Evolutionary conservation across 1,139 yeast species (phyloP).

Genomic region (Kodamaea sp.): DNA sequence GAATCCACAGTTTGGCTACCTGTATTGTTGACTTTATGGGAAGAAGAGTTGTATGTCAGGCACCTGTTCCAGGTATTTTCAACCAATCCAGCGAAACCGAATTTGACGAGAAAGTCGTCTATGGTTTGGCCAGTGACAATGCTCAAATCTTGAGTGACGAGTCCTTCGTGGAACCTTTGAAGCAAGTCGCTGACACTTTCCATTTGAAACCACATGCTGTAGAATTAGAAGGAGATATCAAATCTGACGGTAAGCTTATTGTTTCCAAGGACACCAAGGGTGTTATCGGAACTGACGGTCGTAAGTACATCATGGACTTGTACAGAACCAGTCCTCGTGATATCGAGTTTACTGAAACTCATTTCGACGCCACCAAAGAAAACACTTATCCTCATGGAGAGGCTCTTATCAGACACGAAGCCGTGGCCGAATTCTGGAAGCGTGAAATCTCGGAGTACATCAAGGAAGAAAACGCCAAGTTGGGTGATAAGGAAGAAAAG

Average conservation of each 20-base stretch:
- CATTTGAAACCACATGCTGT: constrained; percentile 75
- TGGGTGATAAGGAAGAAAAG: constrained; percentile 45
- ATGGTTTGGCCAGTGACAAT: constrained; percentile 73
- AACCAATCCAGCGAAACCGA: constrained; percentile 37
- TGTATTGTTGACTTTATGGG: constrained; percentile 89
- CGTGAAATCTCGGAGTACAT: constrained; percentile 58
- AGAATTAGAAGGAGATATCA: constrained; percentile 32
- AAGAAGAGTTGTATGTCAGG: constrained; percentile 83
- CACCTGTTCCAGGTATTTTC: constrained; percentile 97
- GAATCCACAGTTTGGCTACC: constrained; percentile 72
- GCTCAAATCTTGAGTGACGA: constrained; percentile 48
- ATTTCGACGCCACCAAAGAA: constrained; percentile 42
- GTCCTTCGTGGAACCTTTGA: constrained; percentile 56
- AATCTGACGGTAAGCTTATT: constrained; percentile 48
- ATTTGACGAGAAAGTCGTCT: constrained; percentile 54
- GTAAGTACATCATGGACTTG: constrained; percentile 81
- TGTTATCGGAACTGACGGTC: constrained; percentile 79
- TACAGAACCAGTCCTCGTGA: constrained; percentile 86
- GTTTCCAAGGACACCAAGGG: constrained; percentile 86
- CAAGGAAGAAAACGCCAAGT: constrained; percentile 45
- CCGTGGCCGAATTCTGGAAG: constrained; percentile 89
- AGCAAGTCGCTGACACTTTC: constrained; percentile 68
- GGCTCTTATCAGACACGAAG: constrained; percentile 79
- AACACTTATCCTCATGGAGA: constrained; percentile 81
- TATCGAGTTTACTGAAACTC: constrained; percentile 64